These are phyloP conservation scores for Drechslerella stenobrocha DNA, from an alignment of 2,329 filamentous ascomycete genomes.

Conservation along the genomic window DNA sequence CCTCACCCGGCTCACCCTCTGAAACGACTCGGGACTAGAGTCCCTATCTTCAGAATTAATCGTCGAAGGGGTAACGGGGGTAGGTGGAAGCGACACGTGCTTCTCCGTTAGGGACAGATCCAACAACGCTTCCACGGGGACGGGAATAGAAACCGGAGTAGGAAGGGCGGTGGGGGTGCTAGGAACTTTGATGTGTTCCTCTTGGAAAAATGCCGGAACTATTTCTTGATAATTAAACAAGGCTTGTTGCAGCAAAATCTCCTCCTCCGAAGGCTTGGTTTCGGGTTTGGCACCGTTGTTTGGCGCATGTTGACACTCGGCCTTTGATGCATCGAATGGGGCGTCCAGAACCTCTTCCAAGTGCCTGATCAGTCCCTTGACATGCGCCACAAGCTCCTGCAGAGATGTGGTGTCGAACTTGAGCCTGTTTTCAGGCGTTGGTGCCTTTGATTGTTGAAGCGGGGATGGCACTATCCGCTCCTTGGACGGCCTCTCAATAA, in stretches of 20 bases:
- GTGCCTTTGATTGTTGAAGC: constrained; percentile 39
- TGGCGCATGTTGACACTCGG: not conserved
- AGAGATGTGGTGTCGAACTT: constrained; percentile 53
- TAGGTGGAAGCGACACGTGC: constrained; percentile 4
- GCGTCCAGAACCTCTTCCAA: constrained; percentile 48
- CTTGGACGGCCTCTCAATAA: constrained; percentile 33
- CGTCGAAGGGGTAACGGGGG: constrained; percentile 6
- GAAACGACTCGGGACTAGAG: constrained; percentile 13
- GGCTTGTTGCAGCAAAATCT: constrained; percentile 30
- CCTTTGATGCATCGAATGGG: constrained; percentile 16
- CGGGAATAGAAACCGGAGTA: too few relatives aligned
- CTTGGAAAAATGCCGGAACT: constrained; percentile 36
- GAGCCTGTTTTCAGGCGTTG: constrained; percentile 33
- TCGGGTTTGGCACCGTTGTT: not conserved
- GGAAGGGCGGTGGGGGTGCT: too few relatives aligned
- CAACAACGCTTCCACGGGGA: constrained; percentile 35
- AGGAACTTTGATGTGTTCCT: constrained; percentile 16
- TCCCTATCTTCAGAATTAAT: constrained; percentile 15
- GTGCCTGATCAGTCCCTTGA: constrained; percentile 50
- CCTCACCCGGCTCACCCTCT: constrained; percentile 25
- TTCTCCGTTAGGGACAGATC: constrained; percentile 38
- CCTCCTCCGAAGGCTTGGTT: constrained; percentile 28
- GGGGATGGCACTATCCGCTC: constrained; percentile 42
- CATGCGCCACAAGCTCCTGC: constrained; percentile 51
- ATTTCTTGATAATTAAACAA: constrained; percentile 44